phyloP scores from a whole-genome alignment of 176 grass and related monocot species.

The Oryza coarctata region DNA sequence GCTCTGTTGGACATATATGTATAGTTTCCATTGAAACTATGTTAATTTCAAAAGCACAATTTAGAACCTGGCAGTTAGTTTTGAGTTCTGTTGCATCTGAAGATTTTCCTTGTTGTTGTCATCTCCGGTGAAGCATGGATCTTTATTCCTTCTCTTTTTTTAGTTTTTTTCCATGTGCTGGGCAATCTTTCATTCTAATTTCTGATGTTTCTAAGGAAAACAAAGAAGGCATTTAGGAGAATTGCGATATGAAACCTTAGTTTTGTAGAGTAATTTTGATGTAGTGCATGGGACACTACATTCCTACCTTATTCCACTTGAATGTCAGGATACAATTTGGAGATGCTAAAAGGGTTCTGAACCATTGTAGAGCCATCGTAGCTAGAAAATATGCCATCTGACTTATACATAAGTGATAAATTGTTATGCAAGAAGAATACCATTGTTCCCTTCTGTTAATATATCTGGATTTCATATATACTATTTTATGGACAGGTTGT shows the following conservation, averaged over 20 bases:
- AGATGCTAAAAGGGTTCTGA: neutral
- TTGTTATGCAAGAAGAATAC: neutral
- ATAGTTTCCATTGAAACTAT: neutral
- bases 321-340: neutral
- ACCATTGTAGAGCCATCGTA: neutral
- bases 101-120: too few species aligned
- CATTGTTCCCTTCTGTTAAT: neutral
- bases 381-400: neutral
- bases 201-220: neutral
- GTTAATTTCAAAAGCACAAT: neutral
- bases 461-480: neutral
- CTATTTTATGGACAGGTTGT: conserved; percentile 59
- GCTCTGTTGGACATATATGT: neutral
- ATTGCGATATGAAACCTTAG: neutral
- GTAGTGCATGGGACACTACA: neutral
- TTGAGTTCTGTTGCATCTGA: too few species aligned
- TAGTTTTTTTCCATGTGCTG: neutral
- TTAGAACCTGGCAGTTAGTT: neutral
- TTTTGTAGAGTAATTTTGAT: neutral
- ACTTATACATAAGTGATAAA: neutral
- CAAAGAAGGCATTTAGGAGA: neutral
- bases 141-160: too few species aligned
- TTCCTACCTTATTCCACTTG: neutral
- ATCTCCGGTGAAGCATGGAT: neutral
- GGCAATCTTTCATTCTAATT: neutral